Evolutionary conservation across 108 stramenopile genomes (phyloP).

Genomic region (Cyclotella baltica): DNA sequence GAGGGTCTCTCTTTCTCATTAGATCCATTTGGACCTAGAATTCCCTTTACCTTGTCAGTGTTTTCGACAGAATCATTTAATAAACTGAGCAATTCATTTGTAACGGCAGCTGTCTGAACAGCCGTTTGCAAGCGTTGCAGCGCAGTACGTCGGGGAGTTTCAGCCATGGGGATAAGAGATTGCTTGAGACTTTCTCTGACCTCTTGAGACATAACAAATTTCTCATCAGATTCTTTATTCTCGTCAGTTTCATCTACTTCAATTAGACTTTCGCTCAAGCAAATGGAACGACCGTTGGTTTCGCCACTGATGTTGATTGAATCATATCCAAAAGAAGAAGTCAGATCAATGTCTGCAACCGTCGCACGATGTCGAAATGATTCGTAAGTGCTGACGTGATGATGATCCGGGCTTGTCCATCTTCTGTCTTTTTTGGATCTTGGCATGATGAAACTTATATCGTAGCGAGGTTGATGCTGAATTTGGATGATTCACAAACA

Average conservation of each 20-base stretch:
- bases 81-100: constrained; percentile 22
- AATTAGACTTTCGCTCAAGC: no score
- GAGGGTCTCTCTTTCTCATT: neutral
- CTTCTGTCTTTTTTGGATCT: neutral
- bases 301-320: neutral
- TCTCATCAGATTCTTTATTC: neutral
- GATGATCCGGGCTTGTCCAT: neutral
- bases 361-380: constrained; percentile 27
- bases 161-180: neutral
- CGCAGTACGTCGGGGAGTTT: neutral
- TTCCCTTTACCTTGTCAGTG: neutral
- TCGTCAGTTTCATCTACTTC: no score
- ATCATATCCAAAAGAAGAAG: neutral
- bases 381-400: neutral
- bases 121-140: constrained; percentile 20
- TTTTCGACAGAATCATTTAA: neutral
- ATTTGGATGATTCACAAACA: no score
- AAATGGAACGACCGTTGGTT: no score
- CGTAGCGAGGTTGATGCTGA: neutral
- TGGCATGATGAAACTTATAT: neutral
- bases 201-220: neutral
- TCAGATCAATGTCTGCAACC: neutral
- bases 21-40: neutral
- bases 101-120: constrained; percentile 11
- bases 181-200: neutral